Base-by-base conservation (phyloP, 306 rosid genomes). In the Quillaja saponaria region DNA sequence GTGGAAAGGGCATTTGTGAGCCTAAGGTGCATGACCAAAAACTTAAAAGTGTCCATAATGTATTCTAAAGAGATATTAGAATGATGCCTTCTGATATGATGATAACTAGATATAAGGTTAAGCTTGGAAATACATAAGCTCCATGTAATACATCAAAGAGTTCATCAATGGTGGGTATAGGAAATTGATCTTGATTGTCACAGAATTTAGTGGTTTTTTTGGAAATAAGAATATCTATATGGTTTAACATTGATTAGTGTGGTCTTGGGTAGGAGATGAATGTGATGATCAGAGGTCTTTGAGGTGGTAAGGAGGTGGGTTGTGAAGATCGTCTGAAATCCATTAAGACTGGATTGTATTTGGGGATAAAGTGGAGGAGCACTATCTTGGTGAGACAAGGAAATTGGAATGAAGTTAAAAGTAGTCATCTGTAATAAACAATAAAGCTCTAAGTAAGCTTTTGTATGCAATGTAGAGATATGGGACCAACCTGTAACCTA, bases 241-340 rank as follows among this genome's bases (percentile, higher is more conserved):
- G 13, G 53, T 0, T 28, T 6, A 0, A 48, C 33, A 18, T 48
- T 48, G 6, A 18, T 2, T 1, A 28, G 53, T 10, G 18, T 8
- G 0, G 3, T 2, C 0, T 8, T 0, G 0, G 33, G 13, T 0
- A 2, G 4, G 1, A 16, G 9, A 9, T 6, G 13, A 1, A 48
- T 48, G 0, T 6, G 2, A 3, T 8, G 51, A 18, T 48, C 25
- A 0, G 7, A 2, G 3, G 0, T 9, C 53, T 17, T 0, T 0
- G 3, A 1, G 25, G 53, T 0, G 53, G 50, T 3, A 46, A 1
- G 31, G 31, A 1, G 31, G 31, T 25, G 31, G 4, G 31, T 25
- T 2, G 31, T 25, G 4, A 25, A 25, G 31, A 25, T 4, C 2
- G 2, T 1, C 4, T 25, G 31, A 25, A 25, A 25, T 25, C 4